Evolutionary conservation across 2,329 filamentous ascomycete genomes (phyloP).

Genomic region (Exophiala sp.): DNA sequence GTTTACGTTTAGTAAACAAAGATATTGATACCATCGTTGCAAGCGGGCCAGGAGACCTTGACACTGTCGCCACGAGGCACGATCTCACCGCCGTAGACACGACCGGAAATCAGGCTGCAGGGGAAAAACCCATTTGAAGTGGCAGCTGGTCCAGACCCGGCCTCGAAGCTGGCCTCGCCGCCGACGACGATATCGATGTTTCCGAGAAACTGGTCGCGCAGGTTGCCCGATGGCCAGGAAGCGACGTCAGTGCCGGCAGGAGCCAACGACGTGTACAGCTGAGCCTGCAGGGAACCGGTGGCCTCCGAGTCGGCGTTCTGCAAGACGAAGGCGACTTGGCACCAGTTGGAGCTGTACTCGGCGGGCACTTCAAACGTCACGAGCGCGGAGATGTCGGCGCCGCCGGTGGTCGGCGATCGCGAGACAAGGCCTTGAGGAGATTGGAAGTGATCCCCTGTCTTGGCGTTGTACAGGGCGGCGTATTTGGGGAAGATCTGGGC

Average conservation of each 20-base stretch:
- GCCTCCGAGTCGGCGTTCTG: conserved; percentile 7
- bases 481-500: conserved; percentile 15
- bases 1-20: conserved; percentile 13
- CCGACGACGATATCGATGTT: conserved; percentile 16
- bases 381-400: conserved; percentile 27
- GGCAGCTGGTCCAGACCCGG: conserved; percentile 15
- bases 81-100: conserved; percentile 18
- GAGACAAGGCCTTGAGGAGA: conserved; percentile 47
- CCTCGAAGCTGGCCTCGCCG: conserved; percentile 18
- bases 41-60: conserved; percentile 13
- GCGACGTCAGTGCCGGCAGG: conserved; percentile 20
- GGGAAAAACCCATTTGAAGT: conserved; percentile 15
- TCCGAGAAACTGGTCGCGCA: conserved; percentile 24
- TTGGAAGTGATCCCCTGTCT: conserved; percentile 34
- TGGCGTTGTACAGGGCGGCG: conserved; percentile 28
- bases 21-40: conserved; percentile 14
- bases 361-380: conserved; percentile 26
- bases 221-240: conserved; percentile 27
- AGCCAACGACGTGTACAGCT: conserved; percentile 24
- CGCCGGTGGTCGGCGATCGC: conserved; percentile 46
- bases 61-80: conserved; percentile 14
- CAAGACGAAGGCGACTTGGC: conserved; percentile 26
- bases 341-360: conserved; percentile 17
- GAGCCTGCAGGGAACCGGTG: conserved; percentile 19
- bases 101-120: conserved; percentile 13